phyloP scores from a whole-genome alignment of 192 early-diverging fungal species.

The Dissophora ornata region DNA sequence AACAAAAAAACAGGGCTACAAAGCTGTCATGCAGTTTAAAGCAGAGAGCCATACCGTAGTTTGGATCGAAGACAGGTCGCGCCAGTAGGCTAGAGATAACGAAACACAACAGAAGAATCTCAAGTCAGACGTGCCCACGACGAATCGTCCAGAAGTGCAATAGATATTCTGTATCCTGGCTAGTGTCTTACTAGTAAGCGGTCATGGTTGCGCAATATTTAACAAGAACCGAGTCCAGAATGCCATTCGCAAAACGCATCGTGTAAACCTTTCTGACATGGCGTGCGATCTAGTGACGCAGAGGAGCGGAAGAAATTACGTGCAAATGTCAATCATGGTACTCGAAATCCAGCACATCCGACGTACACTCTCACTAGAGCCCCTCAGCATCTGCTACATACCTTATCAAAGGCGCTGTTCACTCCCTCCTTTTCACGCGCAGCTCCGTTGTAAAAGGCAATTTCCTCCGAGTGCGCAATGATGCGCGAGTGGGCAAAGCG shows the following conservation, averaged over 20 bases:
- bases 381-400: too few relatives aligned
- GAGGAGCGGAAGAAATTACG: not conserved
- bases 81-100: constrained; percentile 66
- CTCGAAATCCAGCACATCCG: too few relatives aligned
- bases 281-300: constrained; percentile 49
- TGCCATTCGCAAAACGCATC: constrained; percentile 70
- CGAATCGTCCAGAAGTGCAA: too few relatives aligned
- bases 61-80: constrained; percentile 68
- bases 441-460: constrained; percentile 81
- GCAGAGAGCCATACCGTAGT: constrained; percentile 57
- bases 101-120: constrained; percentile 68
- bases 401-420: constrained; percentile 70
- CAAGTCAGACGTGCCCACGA: too few relatives aligned
- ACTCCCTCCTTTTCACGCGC: constrained; percentile 75
- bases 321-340: too few relatives aligned
- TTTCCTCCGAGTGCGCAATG: constrained; percentile 87
- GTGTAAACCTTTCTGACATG: constrained; percentile 70
- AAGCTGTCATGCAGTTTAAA: too few relatives aligned
- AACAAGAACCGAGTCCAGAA: constrained; percentile 72
- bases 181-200: constrained; percentile 66
- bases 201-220: constrained; percentile 77
- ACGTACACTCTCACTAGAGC: too few relatives aligned
- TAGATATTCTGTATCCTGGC: too few relatives aligned
- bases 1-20: too few relatives aligned
- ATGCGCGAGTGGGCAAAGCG: constrained; percentile 84